Conservation (phyloP, 805 yeast genomes). For the Pichia ethanolica region DNA sequence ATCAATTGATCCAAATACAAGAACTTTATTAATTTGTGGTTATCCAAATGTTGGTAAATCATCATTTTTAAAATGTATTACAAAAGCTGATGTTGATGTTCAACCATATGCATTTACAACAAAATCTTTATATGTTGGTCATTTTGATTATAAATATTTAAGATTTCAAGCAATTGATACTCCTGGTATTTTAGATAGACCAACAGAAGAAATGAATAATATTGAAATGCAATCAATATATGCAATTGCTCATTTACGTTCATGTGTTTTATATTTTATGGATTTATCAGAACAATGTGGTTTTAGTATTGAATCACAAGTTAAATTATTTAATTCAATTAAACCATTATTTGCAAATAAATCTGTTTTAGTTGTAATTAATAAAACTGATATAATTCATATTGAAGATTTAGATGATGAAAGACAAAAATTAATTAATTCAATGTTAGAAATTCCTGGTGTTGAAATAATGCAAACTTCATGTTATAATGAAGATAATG, state of each 20-base stretch:
- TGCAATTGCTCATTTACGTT: slow-evolving; percentile 96
- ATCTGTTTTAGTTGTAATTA: slow-evolving; percentile 90
- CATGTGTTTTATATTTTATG: slow-evolving; percentile 95
- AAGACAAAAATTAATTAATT: slow-evolving; percentile 61
- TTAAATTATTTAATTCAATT: slow-evolving; percentile 91
- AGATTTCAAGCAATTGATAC: slow-evolving; percentile 99
- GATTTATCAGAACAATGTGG: slow-evolving; percentile 99
- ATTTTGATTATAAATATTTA: slow-evolving; percentile 94
- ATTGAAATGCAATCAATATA: slow-evolving; percentile 99
- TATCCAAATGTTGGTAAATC: slow-evolving; percentile 99
- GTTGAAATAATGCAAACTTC: slow-evolving; percentile 92
- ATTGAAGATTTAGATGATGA: slow-evolving; percentile 77
- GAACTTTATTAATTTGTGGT: slow-evolving; percentile 95
- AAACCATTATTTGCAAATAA: slow-evolving; percentile 97
- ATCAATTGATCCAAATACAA: slow-evolving; percentile 95
- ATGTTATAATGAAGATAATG: slow-evolving; percentile 88
- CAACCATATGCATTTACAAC: slow-evolving; percentile 99
- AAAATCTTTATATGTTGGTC: slow-evolving; percentile 94
- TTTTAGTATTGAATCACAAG: slow-evolving; percentile 94
- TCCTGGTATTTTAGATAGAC: slow-evolving; percentile 97
- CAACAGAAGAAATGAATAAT: slow-evolving; percentile 99
- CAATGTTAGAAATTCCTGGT: slow-evolving; percentile 60
- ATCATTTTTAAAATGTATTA: slow-evolving; percentile 83
- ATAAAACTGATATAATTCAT: slow-evolving; percentile 86
- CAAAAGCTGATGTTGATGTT: slow-evolving; percentile 98